Evolutionary conservation across 345 rosid species (phyloP), one percentile per base, ranked within the genome.

Genomic region (Brassica juncea): DNA sequence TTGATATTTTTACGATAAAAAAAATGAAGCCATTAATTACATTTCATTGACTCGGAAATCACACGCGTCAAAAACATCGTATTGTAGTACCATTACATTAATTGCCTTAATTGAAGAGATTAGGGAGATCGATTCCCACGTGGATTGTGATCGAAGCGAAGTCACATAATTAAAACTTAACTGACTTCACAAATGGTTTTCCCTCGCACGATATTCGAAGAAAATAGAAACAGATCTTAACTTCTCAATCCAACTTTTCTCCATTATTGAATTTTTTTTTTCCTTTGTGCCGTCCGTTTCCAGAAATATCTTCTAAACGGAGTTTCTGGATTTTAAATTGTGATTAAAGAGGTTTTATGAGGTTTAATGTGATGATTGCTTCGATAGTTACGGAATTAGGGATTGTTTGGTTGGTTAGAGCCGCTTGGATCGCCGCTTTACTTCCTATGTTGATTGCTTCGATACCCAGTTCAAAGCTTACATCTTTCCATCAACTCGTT

Each of bases 401-500:
- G 68, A 32, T 87, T 54, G 82, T 31, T 2, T 84, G 80, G 81
- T 54, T 83, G 81, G 54, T 90, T 84, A 82, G 88, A 76, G 81
- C 73, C 3, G 89, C 84, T 34, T 93, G 98, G 98, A 67, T 86
- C 57, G 88, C 86, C 0, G 84, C 73, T 63, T 82, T 68, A 21
- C 30, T 90, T 69, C 85, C 6, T 57, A 60, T 87, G 44, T 0
- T 87, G 21, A 42, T 88, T 2, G 88, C 86, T 72, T 85, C 83
- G 0, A 72, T 88, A 37, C 94, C 93, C 19, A 81, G 11, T 76
- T 70, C 85, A 3, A 27, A 79, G 67, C 83, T 90, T 10, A 23
- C 19, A 42, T 71, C 71, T 4, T 71, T 86, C 68, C 90, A 65
- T 54, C 75, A 58, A 68, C 67, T 78, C 60, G 1, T 90, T 44